These are phyloP conservation scores for Dactylellina sp. DNA, from an alignment of 2,329 filamentous ascomycete species.

Conservation along the genomic window DNA sequence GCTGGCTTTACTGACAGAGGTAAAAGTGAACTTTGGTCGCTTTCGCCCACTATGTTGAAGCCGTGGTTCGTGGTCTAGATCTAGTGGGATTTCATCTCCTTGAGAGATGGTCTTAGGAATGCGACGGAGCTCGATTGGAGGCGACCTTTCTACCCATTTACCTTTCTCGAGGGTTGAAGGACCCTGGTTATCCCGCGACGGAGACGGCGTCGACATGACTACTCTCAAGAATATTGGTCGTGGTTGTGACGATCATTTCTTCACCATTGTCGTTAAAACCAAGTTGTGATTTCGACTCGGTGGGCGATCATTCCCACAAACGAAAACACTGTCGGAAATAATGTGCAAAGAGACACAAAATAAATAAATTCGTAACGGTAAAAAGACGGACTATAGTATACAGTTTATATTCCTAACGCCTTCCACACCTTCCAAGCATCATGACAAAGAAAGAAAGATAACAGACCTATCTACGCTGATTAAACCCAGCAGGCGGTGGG, in stretches of 20 bases:
- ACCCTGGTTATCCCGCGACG: neutral
- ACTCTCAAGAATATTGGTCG: neutral
- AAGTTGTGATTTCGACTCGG: neutral
- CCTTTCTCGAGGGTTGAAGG: conserved; percentile 23
- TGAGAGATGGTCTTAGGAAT: neutral
- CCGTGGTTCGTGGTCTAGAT: neutral
- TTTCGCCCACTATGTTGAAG: too few species aligned
- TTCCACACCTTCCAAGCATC: conserved; percentile 9
- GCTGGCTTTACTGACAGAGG: too few species aligned
- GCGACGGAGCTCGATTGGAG: neutral
- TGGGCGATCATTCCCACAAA: conserved; percentile 1
- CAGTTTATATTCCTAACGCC: conserved; percentile 39
- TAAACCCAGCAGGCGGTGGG: conserved; percentile 47
- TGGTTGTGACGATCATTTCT: neutral
- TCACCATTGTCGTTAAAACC: neutral
- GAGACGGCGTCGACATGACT: conserved; percentile 27
- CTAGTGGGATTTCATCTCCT: neutral
- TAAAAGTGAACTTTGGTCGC: neutral
- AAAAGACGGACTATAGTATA: conserved; percentile 38
- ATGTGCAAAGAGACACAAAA: neutral
- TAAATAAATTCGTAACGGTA: conserved; percentile 7
- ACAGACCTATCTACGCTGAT: conserved; percentile 39
- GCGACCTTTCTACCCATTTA: conserved; percentile 22
- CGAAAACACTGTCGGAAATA: neutral
- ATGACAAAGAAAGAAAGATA: conserved; percentile 10